Evolutionary conservation across 2,329 filamentous ascomycete genomes (phyloP).

Genomic region (Calonectria ilicicola): DNA sequence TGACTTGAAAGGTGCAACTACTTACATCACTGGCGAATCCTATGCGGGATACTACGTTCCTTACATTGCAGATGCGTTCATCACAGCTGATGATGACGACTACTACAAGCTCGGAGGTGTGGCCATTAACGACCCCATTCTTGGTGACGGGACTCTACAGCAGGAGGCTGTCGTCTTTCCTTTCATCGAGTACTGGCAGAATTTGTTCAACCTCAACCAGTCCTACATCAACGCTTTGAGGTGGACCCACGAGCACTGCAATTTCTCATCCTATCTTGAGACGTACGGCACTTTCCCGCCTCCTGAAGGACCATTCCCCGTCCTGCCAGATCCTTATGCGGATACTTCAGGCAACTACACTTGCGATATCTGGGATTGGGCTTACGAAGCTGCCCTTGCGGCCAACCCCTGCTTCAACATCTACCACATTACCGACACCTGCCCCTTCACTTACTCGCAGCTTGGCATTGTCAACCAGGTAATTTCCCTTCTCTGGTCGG

Average conservation of each 20-base stretch:
- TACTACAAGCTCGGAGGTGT: conserved; percentile 78
- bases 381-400: conserved; percentile 63
- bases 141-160: conserved; percentile 63
- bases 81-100: conserved; percentile 72
- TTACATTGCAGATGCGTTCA: conserved; percentile 79
- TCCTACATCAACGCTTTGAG: conserved; percentile 66
- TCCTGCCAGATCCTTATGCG: conserved; percentile 44
- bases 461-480: conserved; percentile 73
- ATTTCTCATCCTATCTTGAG: conserved; percentile 70
- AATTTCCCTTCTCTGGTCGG: neutral
- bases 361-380: conserved; percentile 70
- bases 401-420: conserved; percentile 85
- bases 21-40: conserved; percentile 79
- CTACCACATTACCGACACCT: conserved; percentile 79
- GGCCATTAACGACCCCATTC: conserved; percentile 78
- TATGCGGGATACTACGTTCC: conserved; percentile 78
- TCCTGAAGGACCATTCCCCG: conserved; percentile 64
- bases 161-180: conserved; percentile 62
- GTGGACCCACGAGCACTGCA: conserved; percentile 66
- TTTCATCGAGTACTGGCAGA: conserved; percentile 71
- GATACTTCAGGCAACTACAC: conserved; percentile 47
- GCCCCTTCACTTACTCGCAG: conserved; percentile 77
- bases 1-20: conserved; percentile 72
- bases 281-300: conserved; percentile 77
- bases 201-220: conserved; percentile 74